phyloP scores from a whole-genome alignment of 2,329 filamentous ascomycete genomes.

The Microascus cirrosus region DNA sequence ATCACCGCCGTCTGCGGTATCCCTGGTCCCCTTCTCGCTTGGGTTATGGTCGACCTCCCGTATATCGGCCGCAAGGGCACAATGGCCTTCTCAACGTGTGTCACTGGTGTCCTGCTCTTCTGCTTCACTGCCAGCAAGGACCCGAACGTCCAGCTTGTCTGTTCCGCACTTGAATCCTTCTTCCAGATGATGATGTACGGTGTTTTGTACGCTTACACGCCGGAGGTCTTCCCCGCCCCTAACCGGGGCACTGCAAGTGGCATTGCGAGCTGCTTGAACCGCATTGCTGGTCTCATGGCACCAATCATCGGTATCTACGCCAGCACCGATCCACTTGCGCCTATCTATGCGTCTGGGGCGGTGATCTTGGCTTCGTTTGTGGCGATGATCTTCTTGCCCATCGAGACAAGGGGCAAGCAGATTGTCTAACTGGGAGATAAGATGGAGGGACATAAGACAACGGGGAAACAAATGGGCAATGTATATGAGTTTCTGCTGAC shows the following conservation, averaged over 20 bases:
- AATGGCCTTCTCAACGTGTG: slow-evolving; percentile 61
- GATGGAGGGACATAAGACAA: not conserved
- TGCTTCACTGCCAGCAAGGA: slow-evolving; percentile 27
- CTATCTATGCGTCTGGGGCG: slow-evolving; percentile 31
- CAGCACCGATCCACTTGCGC: slow-evolving; percentile 30
- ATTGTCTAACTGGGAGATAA: not conserved
- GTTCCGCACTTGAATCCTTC: slow-evolving; percentile 31
- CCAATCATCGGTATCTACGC: slow-evolving; percentile 30
- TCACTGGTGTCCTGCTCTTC: slow-evolving; percentile 36
- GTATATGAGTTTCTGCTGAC: not conserved
- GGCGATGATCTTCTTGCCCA: slow-evolving; percentile 27
- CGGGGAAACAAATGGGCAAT: not conserved
- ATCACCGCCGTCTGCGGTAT: slow-evolving; percentile 26
- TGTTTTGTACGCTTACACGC: slow-evolving; percentile 39
- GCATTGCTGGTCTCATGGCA: slow-evolving; percentile 25
- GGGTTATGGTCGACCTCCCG: slow-evolving; percentile 31
- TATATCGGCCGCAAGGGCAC: slow-evolving; percentile 53
- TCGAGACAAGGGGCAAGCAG: slow-evolving; percentile 27
- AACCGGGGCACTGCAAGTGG: slow-evolving; percentile 42
- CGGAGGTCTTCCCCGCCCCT: slow-evolving; percentile 45
- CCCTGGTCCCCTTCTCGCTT: slow-evolving; percentile 26
- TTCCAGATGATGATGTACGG: slow-evolving; percentile 58
- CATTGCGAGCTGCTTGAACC: slow-evolving; percentile 24
- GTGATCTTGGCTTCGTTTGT: slow-evolving; percentile 38
- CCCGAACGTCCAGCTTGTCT: slow-evolving; percentile 25